Conservation (phyloP, 139 green algal species). For the Chlamydomonas schloesseri region DNA sequence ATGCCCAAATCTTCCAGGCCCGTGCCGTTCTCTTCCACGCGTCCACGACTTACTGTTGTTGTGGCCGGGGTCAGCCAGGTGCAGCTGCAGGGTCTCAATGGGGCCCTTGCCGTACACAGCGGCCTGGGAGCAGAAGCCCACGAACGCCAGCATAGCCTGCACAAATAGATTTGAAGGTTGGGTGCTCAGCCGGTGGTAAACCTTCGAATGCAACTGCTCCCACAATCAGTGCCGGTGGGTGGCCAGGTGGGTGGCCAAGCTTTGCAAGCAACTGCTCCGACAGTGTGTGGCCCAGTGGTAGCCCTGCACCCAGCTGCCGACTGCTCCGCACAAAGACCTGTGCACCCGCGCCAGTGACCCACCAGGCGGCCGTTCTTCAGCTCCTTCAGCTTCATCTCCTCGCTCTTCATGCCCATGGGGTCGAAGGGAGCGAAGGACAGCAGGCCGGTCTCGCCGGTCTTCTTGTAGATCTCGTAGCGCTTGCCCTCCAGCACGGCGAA, state of each 20-base stretch:
- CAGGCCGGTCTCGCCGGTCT: constrained; percentile 71
- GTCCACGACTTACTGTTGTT: constrained; percentile 95
- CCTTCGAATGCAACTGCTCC: too few species aligned
- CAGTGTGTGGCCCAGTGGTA: too few species aligned
- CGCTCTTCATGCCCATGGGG: constrained; percentile 75
- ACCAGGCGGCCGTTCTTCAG: constrained; percentile 87
- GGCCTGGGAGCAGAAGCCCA: constrained; percentile 89
- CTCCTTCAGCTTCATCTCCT: constrained; percentile 81
- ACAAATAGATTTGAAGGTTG: too few species aligned
- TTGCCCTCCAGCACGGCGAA: constrained; percentile 91
- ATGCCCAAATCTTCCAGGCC: too few species aligned
- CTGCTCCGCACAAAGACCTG: too few species aligned
- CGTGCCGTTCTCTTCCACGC: too few species aligned
- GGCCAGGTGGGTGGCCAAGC: too few species aligned
- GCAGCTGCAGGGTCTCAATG: constrained; percentile 84
- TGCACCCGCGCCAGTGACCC: too few species aligned
- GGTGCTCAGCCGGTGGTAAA: too few species aligned
- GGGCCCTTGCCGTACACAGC: constrained; percentile 85
- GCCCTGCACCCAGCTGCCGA: too few species aligned
- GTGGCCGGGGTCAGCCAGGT: constrained; percentile 87
- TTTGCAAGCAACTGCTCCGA: too few species aligned
- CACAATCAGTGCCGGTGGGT: too few species aligned
- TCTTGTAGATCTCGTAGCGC: constrained; percentile 90
- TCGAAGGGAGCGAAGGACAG: constrained; percentile 76
- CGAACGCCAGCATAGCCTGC: constrained; percentile 87